These are phyloP conservation scores for Hansfordia pulvinata DNA, from an alignment of 2,329 filamentous ascomycete genomes.

Conservation along the genomic window DNA sequence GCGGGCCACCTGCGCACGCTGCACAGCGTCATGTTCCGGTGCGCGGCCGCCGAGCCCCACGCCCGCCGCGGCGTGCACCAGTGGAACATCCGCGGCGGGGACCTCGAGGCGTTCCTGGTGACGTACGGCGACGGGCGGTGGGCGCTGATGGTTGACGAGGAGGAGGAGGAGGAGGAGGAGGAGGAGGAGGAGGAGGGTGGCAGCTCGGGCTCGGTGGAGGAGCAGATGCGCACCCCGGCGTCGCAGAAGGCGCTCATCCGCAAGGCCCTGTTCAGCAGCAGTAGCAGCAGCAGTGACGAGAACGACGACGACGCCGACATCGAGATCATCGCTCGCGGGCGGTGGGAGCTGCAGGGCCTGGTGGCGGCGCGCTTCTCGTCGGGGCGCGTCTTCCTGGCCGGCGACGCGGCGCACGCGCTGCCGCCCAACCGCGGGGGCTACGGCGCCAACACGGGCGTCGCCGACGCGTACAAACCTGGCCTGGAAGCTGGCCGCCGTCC, in stretches of 20 bases:
- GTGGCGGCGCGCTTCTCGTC: not conserved
- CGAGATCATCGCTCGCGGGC: slow-evolving; percentile 11
- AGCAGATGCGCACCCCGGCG: no score
- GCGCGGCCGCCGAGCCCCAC: slow-evolving; percentile 13
- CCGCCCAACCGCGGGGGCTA: slow-evolving; percentile 2
- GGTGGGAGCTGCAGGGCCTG: slow-evolving; percentile 7
- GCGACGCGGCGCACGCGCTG: slow-evolving; percentile 2
- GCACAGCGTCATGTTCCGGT: slow-evolving; percentile 20
- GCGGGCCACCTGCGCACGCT: slow-evolving; percentile 16
- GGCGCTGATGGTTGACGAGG: slow-evolving; percentile 3
- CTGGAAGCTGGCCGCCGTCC: slow-evolving; percentile 24
- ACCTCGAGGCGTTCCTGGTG: slow-evolving; percentile 12
- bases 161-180: not conserved
- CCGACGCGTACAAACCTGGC: slow-evolving; percentile 26
- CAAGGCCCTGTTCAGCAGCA: no score
- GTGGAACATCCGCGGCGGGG: slow-evolving; percentile 15
- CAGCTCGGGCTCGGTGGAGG: no score
- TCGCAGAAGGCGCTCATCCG: slow-evolving; percentile 22
- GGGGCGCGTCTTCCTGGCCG: slow-evolving; percentile 2
- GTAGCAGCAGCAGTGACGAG: no score
- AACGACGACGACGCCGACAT: slow-evolving; percentile 19
- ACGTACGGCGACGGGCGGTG: slow-evolving; percentile 12
- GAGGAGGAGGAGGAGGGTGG: not conserved
- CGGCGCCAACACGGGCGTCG: slow-evolving; percentile 10
- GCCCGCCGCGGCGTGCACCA: slow-evolving; percentile 17